Conservation (phyloP, 768 basidiomycete genomes). For the Xanthoconium purpureum region DNA sequence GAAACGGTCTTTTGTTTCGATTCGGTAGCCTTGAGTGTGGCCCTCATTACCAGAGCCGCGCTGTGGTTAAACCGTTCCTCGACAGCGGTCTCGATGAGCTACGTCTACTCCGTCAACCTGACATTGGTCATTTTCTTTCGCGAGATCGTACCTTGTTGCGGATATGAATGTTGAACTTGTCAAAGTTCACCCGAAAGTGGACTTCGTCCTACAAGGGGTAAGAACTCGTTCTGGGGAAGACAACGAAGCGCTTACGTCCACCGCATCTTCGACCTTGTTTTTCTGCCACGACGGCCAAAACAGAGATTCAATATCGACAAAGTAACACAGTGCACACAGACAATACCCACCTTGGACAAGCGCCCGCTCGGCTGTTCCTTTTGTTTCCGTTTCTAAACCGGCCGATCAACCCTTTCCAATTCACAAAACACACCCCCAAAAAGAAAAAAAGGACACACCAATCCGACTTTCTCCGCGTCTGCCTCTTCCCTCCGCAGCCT, state of each 20-base stretch:
- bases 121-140: not conserved
- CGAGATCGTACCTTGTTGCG: slow-evolving; percentile 68
- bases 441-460: slow-evolving; percentile 47
- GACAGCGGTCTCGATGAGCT: slow-evolving; percentile 79
- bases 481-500: slow-evolving; percentile 68
- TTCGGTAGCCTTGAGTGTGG: slow-evolving; percentile 69
- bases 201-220: slow-evolving; percentile 52
- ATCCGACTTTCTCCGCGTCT: slow-evolving; percentile 67
- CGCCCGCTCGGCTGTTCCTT: slow-evolving; percentile 45
- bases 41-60: slow-evolving; percentile 68
- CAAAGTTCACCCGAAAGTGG: slow-evolving; percentile 85
- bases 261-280: slow-evolving; percentile 46
- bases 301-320: slow-evolving; percentile 23
- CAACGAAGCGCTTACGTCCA: slow-evolving; percentile 57
- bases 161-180: slow-evolving; percentile 82
- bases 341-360: slow-evolving; percentile 48
- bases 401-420: slow-evolving; percentile 16
- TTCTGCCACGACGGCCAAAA: slow-evolving; percentile 34
- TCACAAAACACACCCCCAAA: not conserved
- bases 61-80: slow-evolving; percentile 77
- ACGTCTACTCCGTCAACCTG: slow-evolving; percentile 13
- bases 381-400: slow-evolving; percentile 58
- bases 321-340: not conserved
- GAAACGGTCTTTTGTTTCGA: slow-evolving; percentile 54
- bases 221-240: not conserved